phyloP scores from a whole-genome alignment of 208 protist species.

The Angomonas deanei region DNA sequence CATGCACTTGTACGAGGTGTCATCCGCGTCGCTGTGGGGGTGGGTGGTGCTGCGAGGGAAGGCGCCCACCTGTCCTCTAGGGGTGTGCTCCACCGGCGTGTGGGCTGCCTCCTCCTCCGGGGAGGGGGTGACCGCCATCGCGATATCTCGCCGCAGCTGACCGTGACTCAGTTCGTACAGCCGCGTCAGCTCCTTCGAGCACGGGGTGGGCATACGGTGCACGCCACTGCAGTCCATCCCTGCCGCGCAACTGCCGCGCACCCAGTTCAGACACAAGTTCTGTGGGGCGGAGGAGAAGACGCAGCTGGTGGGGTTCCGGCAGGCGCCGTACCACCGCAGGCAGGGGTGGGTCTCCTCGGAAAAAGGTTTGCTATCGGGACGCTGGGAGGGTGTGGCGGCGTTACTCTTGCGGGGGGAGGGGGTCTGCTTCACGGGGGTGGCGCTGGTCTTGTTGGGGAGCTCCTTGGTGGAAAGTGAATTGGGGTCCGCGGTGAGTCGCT shows the following conservation, averaged over 20 bases:
- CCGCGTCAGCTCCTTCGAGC: slow-evolving; percentile 32
- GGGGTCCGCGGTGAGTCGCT: neutral
- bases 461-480: neutral
- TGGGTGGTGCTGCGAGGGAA: neutral
- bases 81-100: neutral
- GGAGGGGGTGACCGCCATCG: neutral
- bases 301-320: slow-evolving; percentile 63
- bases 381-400: neutral
- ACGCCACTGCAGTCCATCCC: slow-evolving; percentile 49
- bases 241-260: slow-evolving; percentile 47
- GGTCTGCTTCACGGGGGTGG: neutral
- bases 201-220: slow-evolving; percentile 63
- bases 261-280: slow-evolving; percentile 79
- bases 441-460: neutral
- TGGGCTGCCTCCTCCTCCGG: neutral
- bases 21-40: neutral
- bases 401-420: neutral
- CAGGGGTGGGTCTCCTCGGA: slow-evolving; percentile 52
- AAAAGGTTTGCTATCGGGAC: slow-evolving; percentile 36
- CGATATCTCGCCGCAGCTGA: slow-evolving; percentile 15
- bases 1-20: neutral
- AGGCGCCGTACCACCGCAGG: slow-evolving; percentile 64
- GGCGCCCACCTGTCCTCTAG: neutral
- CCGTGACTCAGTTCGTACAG: slow-evolving; percentile 63
- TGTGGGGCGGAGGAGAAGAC: slow-evolving; percentile 42